phyloP scores from a whole-genome alignment of 345 rosid species.

The Aquilaria malaccensis region DNA sequence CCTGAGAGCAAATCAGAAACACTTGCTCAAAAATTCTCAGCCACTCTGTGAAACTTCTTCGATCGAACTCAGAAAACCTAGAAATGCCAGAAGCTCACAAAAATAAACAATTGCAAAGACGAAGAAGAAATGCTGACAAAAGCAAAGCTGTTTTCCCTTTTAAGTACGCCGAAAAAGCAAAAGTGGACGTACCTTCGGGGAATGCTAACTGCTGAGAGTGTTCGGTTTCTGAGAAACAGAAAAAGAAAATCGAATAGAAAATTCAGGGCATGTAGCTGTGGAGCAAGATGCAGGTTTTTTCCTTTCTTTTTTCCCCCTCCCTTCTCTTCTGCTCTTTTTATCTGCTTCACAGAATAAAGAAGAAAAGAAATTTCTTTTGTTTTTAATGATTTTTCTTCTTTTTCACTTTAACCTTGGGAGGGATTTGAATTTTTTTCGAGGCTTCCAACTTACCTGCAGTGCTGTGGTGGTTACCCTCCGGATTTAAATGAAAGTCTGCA shows the following conservation, averaged over 20 bases:
- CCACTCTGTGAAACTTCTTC: conserved; percentile 5
- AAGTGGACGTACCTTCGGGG: conserved; percentile 15
- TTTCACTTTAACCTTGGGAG: conserved; percentile 10
- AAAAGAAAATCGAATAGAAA: conserved; percentile 20
- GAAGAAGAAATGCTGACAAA: conserved; percentile 11
- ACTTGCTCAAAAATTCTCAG: conserved; percentile 8
- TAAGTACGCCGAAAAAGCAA: conserved; percentile 7
- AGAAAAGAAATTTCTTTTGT: background rate
- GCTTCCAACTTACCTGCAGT: conserved; percentile 12
- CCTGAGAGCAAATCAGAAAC: conserved; percentile 17
- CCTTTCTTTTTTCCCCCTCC: conserved; percentile 1
- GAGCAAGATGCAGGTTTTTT: conserved; percentile 42
- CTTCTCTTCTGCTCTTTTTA: background rate
- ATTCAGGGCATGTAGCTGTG: conserved; percentile 35
- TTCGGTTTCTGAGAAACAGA: conserved; percentile 36
- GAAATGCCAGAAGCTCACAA: background rate
- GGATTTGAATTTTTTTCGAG: conserved; percentile 39
- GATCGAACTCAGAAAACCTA: conserved; percentile 20
- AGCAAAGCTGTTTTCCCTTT: conserved; percentile 7
- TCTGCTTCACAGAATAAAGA: conserved; percentile 24
- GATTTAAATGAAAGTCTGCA: conserved; percentile 16
- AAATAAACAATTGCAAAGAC: conserved; percentile 6
- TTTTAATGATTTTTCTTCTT: background rate
- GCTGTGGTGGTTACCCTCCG: conserved; percentile 22
- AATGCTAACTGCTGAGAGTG: conserved; percentile 10